Evolutionary conservation across 495 filamentous ascomycete genomes (phyloP).

Genomic region (Amorphotheca resinae): DNA sequence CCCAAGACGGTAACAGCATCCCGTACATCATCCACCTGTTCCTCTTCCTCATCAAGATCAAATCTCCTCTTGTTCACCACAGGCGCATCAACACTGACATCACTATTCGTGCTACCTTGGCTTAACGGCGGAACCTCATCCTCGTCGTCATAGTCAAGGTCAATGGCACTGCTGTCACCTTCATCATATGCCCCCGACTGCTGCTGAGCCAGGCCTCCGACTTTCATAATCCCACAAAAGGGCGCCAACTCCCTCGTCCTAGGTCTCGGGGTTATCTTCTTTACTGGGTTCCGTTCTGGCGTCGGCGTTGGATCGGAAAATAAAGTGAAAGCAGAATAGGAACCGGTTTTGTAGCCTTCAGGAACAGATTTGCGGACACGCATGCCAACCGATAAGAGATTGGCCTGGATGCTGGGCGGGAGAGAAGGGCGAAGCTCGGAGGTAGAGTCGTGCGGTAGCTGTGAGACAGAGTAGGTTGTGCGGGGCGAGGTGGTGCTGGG

Average conservation of each 20-base stretch:
- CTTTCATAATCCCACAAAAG: slow-evolving; percentile 63
- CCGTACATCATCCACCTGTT: slow-evolving; percentile 4
- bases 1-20: slow-evolving; percentile 2
- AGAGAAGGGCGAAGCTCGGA: slow-evolving; percentile 28
- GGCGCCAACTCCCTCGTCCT: slow-evolving; percentile 48
- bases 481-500: neutral
- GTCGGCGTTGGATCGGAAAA: slow-evolving; percentile 25
- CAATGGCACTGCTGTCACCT: neutral
- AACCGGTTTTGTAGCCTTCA: slow-evolving; percentile 77
- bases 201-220: slow-evolving; percentile 33
- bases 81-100: neutral
- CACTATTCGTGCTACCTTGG: slow-evolving; percentile 12
- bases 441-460: neutral
- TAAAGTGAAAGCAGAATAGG: slow-evolving; percentile 31
- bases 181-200: slow-evolving; percentile 10
- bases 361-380: slow-evolving; percentile 81
- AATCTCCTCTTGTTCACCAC: slow-evolving; percentile 16
- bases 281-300: neutral
- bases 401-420: slow-evolving; percentile 54
- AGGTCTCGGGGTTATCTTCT: slow-evolving; percentile 18
- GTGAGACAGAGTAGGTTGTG: neutral
- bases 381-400: slow-evolving; percentile 81
- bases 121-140: slow-evolving; percentile 9
- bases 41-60: slow-evolving; percentile 17
- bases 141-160: slow-evolving; percentile 9